These are phyloP conservation scores for Alternaria longipes DNA, from an alignment of 2,329 filamentous ascomycete species.

Conservation along the genomic window DNA sequence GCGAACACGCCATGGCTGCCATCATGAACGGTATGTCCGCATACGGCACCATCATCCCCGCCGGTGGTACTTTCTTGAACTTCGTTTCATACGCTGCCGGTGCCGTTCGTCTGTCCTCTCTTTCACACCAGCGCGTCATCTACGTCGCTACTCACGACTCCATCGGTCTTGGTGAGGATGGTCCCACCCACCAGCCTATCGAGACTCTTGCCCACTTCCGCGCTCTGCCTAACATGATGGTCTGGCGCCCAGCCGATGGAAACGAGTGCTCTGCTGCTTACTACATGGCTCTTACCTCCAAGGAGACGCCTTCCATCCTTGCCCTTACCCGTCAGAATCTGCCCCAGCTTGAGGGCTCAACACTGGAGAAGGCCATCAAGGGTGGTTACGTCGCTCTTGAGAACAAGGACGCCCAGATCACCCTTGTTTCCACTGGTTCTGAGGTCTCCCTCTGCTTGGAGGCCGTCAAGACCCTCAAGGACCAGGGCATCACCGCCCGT, in stretches of 20 bases:
- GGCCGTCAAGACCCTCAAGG: constrained; percentile 87
- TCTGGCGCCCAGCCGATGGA: constrained; percentile 97
- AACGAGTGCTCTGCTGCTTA: constrained; percentile 99
- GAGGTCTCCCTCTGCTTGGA: constrained; percentile 95
- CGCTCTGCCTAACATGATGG: constrained; percentile 98
- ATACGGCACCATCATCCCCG: constrained; percentile 94
- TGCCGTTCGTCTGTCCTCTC: constrained; percentile 89
- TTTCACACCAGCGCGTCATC: constrained; percentile 90
- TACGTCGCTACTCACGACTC: constrained; percentile 99
- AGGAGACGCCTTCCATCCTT: constrained; percentile 89
- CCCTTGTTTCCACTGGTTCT: constrained; percentile 92
- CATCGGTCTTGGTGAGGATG: constrained; percentile 98
- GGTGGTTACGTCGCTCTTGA: constrained; percentile 94
- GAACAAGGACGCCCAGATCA: constrained; percentile 82
- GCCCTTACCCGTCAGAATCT: constrained; percentile 98
- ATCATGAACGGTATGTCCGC: constrained; percentile 95
- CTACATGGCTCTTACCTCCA: constrained; percentile 91
- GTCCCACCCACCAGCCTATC: constrained; percentile 98
- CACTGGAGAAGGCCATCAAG: constrained; percentile 88
- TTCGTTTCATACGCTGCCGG: constrained; percentile 98
- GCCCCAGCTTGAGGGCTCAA: constrained; percentile 94
- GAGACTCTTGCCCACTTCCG: constrained; percentile 99
- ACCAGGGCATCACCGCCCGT: constrained; percentile 86
- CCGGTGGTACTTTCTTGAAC: constrained; percentile 97
- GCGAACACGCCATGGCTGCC: constrained; percentile 90